phyloP scores from a whole-genome alignment of 495 filamentous ascomycete genomes.

The Aspergillus coremiiformis region DNA sequence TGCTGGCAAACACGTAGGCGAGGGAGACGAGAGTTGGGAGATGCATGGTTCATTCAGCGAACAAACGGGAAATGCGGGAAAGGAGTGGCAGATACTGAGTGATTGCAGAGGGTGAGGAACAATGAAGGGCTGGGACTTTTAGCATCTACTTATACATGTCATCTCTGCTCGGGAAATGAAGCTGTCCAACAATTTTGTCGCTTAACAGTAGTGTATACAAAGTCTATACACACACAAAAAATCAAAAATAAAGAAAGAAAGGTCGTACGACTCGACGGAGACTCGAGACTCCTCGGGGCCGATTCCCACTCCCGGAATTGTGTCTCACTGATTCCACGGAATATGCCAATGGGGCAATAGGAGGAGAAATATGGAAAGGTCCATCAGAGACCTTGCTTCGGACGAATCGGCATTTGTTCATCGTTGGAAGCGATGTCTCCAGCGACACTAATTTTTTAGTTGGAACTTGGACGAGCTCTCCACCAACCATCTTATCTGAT shows the following conservation, averaged over 20 bases:
- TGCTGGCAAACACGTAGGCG: conserved; percentile 4
- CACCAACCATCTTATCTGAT: conserved; percentile 17
- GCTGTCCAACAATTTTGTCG: not conserved
- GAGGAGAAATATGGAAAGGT: not conserved
- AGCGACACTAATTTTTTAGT: not conserved
- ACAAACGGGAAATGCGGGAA: not conserved
- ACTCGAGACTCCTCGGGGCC: not conserved
- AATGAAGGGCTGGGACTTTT: not conserved
- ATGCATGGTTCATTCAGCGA: conserved; percentile 1
- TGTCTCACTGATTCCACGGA: conserved; percentile 4
- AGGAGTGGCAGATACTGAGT: not conserved
- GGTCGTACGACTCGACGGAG: conserved; percentile 1
- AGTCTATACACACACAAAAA: not conserved
- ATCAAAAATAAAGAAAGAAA: not conserved
- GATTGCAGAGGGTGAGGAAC: not conserved
- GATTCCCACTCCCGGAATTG: not conserved
- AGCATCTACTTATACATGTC: conserved; percentile 1
- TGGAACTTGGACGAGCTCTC: too few relatives aligned
- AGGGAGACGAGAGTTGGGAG: not conserved
- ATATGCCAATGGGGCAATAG: not conserved
- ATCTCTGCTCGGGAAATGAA: not conserved
- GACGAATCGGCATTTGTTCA: not conserved
- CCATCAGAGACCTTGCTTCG: not conserved
- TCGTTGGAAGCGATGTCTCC: not conserved
- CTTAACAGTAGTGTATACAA: not conserved